Conservation (phyloP, 2,329 filamentous ascomycete species). For the Trichoderma arundinaceum region DNA sequence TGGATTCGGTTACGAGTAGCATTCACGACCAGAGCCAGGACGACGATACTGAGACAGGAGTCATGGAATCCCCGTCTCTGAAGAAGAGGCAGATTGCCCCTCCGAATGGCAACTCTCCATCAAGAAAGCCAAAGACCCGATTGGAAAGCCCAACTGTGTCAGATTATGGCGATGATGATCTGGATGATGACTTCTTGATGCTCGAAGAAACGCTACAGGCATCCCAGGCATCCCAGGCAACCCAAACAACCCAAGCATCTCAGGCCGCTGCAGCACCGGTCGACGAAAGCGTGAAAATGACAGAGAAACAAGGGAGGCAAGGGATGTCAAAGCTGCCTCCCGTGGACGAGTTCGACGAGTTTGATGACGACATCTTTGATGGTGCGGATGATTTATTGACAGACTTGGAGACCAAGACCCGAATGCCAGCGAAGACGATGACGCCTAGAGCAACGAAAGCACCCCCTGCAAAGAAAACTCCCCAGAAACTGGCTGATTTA, state of each 20-base stretch:
- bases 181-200: constrained; percentile 63
- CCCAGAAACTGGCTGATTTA: constrained; percentile 32
- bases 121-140: neutral
- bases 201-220: constrained; percentile 52
- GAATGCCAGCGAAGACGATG: constrained; percentile 16
- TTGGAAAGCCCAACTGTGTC: constrained; percentile 41
- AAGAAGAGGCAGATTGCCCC: constrained; percentile 46
- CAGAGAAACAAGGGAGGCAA: neutral
- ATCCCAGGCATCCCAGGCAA: constrained; percentile 4
- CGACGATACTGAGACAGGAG: constrained; percentile 37
- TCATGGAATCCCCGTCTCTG: constrained; percentile 51
- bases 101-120: constrained; percentile 37
- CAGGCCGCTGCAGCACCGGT: neutral
- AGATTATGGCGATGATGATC: constrained; percentile 62
- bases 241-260: constrained; percentile 12
- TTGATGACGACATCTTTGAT: constrained; percentile 66
- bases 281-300: neutral
- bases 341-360: constrained; percentile 66
- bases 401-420: constrained; percentile 36
- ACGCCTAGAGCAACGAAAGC: constrained; percentile 20
- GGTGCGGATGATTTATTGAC: constrained; percentile 48
- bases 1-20: constrained; percentile 68
- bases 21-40: constrained; percentile 52
- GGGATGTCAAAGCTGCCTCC: neutral
- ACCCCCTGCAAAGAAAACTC: constrained; percentile 8